Evolutionary conservation across 2,329 filamentous ascomycete genomes (phyloP), one percentile per base, ranked within the genome.

Genomic region (Camillea tinctor): DNA sequence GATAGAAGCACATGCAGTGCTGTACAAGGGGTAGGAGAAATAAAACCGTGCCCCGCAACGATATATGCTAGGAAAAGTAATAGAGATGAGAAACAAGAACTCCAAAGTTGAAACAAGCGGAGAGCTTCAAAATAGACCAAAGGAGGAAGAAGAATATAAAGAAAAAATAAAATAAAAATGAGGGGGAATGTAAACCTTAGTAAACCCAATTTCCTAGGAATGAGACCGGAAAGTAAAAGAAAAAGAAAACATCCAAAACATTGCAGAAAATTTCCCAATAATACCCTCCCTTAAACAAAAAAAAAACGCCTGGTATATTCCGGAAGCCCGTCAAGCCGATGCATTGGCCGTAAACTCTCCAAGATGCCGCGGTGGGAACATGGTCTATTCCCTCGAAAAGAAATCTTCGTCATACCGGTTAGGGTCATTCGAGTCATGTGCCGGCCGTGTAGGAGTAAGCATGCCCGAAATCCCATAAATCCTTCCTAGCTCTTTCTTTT

Each of bases 271-370:
- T 44, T 44, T 44, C 36, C 36, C 36, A 44, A 44, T 44, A n/a
- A 44, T 44, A 17, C 17, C 11, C 7, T 36, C n/a, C 26, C 52
- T 17, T 30, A 24, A 24, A 4, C 13, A 52, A 24, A 52, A 24
- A 24, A 19, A 30, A 24, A 52, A 54, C 52, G 52, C 52, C 52
- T 54, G 52, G 52, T 54, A 54, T 54, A 36, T 40, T 20, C 52
- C 52, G 52, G 11, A 44, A 44, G 36, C 52, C 52, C 4, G n/a
- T 22, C 15, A 36, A 17, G n/a, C 30, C 52, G 30, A 54, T 40
- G 52, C 24, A 20, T 54, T 44, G 36, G 36, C 11, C 36, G 36
- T 44, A 44, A 54, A 54, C 21, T 19, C 5, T 54, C 19, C 52
- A 21, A 54, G 24, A 36, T 30, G 19, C 26, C 24, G 30, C 36